These are phyloP conservation scores for Neocallimastix lanati DNA, from an alignment of 192 early-diverging fungal genomes.

Conservation along the genomic window DNA sequence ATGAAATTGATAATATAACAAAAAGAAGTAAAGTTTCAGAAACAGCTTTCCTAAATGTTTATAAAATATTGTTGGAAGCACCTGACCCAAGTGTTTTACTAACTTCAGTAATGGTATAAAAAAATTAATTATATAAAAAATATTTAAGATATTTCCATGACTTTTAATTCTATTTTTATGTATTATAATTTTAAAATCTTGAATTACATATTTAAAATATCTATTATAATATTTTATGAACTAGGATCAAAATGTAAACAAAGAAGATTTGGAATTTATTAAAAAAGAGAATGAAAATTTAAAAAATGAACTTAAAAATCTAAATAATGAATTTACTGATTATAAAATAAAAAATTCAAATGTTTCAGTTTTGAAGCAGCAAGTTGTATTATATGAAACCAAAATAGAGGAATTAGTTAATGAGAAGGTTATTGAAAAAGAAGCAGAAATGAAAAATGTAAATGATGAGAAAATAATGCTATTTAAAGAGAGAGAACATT, in stretches of 20 bases:
- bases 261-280: slow-evolving; percentile 32
- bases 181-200: too few relatives aligned
- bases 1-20: slow-evolving; percentile 77
- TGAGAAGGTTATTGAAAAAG: slow-evolving; percentile 46
- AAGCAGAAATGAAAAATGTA: slow-evolving; percentile 48
- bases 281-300: slow-evolving; percentile 56
- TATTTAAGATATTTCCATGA: too few relatives aligned
- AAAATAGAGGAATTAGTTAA: slow-evolving; percentile 47
- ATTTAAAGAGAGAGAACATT: slow-evolving; percentile 68
- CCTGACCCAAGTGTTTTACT: slow-evolving; percentile 16
- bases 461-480: slow-evolving; percentile 62
- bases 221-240: too few relatives aligned
- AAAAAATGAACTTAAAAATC: slow-evolving; percentile 73
- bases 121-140: too few relatives aligned
- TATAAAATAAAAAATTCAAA: slow-evolving; percentile 31
- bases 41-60: slow-evolving; percentile 21
- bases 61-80: slow-evolving; percentile 14
- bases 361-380: slow-evolving; percentile 25
- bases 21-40: slow-evolving; percentile 61
- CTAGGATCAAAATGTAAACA: not conserved
- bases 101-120: not conserved
- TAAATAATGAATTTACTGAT: slow-evolving; percentile 65
- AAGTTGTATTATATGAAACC: slow-evolving; percentile 36
- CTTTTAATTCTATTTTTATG: too few relatives aligned
- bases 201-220: too few relatives aligned